phyloP scores from a whole-genome alignment of 1,139 yeast genomes.

The Pichia sp. region DNA sequence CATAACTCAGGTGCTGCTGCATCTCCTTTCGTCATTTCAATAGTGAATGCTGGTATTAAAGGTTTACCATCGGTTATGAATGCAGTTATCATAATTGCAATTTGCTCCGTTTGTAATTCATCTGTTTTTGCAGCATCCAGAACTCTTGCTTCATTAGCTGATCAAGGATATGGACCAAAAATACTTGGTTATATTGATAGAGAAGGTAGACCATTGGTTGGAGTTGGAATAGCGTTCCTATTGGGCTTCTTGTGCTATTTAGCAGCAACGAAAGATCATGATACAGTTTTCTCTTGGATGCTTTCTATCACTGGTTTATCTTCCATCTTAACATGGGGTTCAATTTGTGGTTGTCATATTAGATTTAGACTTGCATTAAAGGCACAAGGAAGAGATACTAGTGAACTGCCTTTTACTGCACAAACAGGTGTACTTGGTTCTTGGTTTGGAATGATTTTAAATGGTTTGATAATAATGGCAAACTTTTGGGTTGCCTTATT shows the following conservation, averaged over 20 bases:
- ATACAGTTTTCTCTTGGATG: constrained; percentile 25
- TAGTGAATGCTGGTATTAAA: constrained; percentile 42
- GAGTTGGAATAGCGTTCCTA: constrained; percentile 43
- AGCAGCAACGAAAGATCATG: constrained; percentile 49
- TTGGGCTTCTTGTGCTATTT: constrained; percentile 63
- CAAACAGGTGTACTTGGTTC: constrained; percentile 65
- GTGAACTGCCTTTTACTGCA: constrained; percentile 58
- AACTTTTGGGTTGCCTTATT: constrained; percentile 61
- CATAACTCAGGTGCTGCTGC: constrained; percentile 39
- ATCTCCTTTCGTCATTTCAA: constrained; percentile 68
- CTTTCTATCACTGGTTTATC: constrained; percentile 3
- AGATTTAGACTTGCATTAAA: constrained; percentile 67
- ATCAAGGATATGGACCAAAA: constrained; percentile 67
- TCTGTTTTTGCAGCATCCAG: constrained; percentile 71
- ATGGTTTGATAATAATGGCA: constrained; percentile 53
- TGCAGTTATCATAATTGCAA: constrained; percentile 57
- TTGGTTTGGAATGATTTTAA: constrained; percentile 47
- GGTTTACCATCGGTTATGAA: constrained; percentile 59
- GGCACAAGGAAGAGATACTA: constrained; percentile 49
- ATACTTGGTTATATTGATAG: constrained; percentile 61
- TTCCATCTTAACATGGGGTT: constrained; percentile 62
- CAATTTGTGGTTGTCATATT: constrained; percentile 61
- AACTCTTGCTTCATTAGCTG: constrained; percentile 67
- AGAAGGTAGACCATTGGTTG: constrained; percentile 59
- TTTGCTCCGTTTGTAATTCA: constrained; percentile 60